Evolutionary conservation across 345 rosid genomes (phyloP).

Genomic region (Arabidopsis suecica): DNA sequence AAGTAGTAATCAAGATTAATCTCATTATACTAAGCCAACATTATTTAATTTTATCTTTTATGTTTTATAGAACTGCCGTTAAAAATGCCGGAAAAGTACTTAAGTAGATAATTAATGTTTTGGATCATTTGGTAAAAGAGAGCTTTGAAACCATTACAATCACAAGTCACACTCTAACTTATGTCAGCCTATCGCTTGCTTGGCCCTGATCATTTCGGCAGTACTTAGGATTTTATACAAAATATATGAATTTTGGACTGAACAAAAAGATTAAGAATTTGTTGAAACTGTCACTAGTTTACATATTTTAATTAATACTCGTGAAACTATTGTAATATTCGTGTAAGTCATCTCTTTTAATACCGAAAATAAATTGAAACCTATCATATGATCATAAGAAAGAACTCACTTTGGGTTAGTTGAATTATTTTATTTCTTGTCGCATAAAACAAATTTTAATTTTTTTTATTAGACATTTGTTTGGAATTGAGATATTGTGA

Average conservation of each 20-base stretch:
- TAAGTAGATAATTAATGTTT: conserved; percentile 13
- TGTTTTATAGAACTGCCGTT: background rate
- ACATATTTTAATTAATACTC: background rate
- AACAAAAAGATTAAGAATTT: background rate
- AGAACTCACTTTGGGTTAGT: background rate
- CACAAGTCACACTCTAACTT: conserved; percentile 27
- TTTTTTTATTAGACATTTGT: too few species aligned
- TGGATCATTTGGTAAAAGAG: conserved; percentile 24
- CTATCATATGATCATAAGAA: background rate
- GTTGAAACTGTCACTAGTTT: conserved; percentile 6
- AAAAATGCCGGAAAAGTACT: background rate
- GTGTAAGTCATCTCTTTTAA: background rate
- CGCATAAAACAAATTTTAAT: background rate
- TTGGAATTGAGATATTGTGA: conserved; percentile 13
- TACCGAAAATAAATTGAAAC: background rate
- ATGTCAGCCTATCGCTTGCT: conserved; percentile 25
- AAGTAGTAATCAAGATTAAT: conserved; percentile 26
- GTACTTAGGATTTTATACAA: background rate
- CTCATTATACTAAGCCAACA: conserved; percentile 22
- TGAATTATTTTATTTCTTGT: conserved; percentile 15
- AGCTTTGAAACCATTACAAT: conserved; percentile 28
- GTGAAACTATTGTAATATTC: background rate
- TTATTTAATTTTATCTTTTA: background rate
- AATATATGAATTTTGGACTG: background rate
- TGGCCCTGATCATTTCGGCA: conserved; percentile 32